Evolutionary conservation across 768 basidiomycete species (phyloP), one percentile per base, ranked within the genome.

Genomic region (Agrocybe chaxingu): DNA sequence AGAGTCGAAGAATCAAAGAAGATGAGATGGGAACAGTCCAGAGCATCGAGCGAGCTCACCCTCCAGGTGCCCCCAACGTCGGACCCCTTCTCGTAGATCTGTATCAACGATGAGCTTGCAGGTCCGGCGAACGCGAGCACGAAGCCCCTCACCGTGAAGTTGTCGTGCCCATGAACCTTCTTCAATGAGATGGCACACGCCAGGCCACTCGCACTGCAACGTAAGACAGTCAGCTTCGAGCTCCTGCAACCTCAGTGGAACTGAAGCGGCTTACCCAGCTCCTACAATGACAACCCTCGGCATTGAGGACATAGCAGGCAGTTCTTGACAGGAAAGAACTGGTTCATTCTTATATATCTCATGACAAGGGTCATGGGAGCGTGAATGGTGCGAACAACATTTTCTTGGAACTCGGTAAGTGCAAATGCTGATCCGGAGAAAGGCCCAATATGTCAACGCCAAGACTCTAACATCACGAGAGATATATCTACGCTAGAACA

Each of bases 21-120:
- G 34, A 11, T 37, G 36, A 19, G 36, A 44, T 8, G 11, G 12
- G 11, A 32, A n/a, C 40, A 4, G 5, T 3, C 30, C 19, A 11
- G 31, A 10, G 13, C n/a, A 13, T 40, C 7, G 30, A 44, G 8
- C 31, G 8, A 32, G 66, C 77, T 54, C 49, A 80, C 78, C 52
- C 76, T 67, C 78, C 79, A 80, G 30, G 76, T 77, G 34, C 79
- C 78, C 8, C 79, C 79, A 12, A 80, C 67, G 34, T 72, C 71
- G 3, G 45, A 43, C 4, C 59, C 71, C 47, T 76, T 74, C 55
- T 80, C 79, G 31, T 70, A 76, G 13, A 80, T 73, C 80, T 79
- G 53, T 8, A 18, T 4, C 1, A 24, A 11, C 18, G 42, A n/a
- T 30, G 30, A 38, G 11, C 7, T 16, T 32, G 31, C 16, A 9